Conservation (phyloP, 805 yeast genomes). For the Candida mattraensis region DNA sequence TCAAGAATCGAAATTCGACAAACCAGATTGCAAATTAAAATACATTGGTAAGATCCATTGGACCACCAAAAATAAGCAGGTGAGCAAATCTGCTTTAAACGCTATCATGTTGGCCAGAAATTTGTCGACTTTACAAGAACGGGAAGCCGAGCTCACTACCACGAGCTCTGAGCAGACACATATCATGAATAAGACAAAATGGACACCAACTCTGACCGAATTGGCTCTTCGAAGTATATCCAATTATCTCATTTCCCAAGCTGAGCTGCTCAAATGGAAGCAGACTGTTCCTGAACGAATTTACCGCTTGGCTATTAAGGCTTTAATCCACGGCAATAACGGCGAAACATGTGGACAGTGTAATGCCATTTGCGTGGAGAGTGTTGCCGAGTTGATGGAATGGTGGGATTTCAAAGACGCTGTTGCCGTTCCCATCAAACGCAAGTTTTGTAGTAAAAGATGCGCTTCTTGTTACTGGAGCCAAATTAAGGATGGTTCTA, state of each 20-base stretch:
- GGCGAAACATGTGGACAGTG: slow-evolving; percentile 57
- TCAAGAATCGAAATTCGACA: slow-evolving; percentile 25
- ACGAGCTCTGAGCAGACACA: slow-evolving; percentile 17
- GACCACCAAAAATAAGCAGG: slow-evolving; percentile 26
- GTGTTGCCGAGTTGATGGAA: slow-evolving; percentile 58
- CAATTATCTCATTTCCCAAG: slow-evolving; percentile 49
- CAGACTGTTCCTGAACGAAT: slow-evolving; percentile 43
- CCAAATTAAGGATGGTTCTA: slow-evolving; percentile 10
- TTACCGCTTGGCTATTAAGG: slow-evolving; percentile 48
- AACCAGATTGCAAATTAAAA: slow-evolving; percentile 18
- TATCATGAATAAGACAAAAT: slow-evolving; percentile 18
- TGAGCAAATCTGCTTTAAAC: slow-evolving; percentile 20
- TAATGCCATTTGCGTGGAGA: slow-evolving; percentile 47
- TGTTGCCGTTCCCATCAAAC: slow-evolving; percentile 49
- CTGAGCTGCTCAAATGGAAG: slow-evolving; percentile 58
- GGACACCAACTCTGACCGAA: slow-evolving; percentile 48
- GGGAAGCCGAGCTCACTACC: slow-evolving; percentile 21
- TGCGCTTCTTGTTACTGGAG: slow-evolving; percentile 41
- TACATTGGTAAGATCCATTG: slow-evolving; percentile 31
- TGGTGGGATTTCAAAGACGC: slow-evolving; percentile 67
- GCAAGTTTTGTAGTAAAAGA: slow-evolving; percentile 54
- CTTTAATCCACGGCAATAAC: slow-evolving; percentile 51
- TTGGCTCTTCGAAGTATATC: slow-evolving; percentile 50
- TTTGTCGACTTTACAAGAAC: slow-evolving; percentile 34
- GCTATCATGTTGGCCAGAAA: slow-evolving; percentile 31